These are phyloP conservation scores for Mortierella polycephala DNA, from an alignment of 371 early-diverging fungal genomes.

Conservation along the genomic window DNA sequence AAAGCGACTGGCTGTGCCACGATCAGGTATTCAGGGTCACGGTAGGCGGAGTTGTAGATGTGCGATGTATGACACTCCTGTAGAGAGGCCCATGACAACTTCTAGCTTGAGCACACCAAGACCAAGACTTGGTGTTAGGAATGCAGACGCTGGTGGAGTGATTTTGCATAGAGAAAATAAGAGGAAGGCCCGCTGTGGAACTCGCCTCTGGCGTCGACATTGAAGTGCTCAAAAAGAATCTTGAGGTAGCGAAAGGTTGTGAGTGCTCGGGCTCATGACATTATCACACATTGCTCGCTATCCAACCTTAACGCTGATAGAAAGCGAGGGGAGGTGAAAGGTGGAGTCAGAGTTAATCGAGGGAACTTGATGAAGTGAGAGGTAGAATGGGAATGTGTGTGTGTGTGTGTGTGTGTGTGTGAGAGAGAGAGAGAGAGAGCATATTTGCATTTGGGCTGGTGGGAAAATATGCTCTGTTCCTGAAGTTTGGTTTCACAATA, in stretches of 20 bases:
- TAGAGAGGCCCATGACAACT: background rate
- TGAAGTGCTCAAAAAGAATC: conserved; percentile 21
- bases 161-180: conserved; percentile 7
- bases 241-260: conserved; percentile 19
- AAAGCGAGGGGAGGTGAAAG: too few relatives aligned
- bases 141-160: background rate
- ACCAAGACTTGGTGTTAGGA: background rate
- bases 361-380: too few relatives aligned
- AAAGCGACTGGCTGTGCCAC: conserved; percentile 11
- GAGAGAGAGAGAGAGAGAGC: too few relatives aligned
- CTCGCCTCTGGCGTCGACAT: conserved; percentile 10
- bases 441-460: too few relatives aligned
- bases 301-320: too few relatives aligned
- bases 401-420: too few relatives aligned
- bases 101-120: background rate
- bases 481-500: too few relatives aligned
- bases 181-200: conserved; percentile 17
- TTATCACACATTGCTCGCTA: too few relatives aligned
- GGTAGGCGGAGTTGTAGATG: background rate
- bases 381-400: too few relatives aligned
- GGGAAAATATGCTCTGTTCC: too few relatives aligned
- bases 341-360: too few relatives aligned
- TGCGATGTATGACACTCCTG: too few relatives aligned
- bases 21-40: conserved; percentile 12
- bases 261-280: conserved; percentile 21